A percentile compares a stretch with the other conserved stretches of the same genome.
These are phyloP conservation scores for Pyrenula massariospora DNA, from an alignment of 495 filamentous ascomycete genomes.

Conservation along the genomic window DNA sequence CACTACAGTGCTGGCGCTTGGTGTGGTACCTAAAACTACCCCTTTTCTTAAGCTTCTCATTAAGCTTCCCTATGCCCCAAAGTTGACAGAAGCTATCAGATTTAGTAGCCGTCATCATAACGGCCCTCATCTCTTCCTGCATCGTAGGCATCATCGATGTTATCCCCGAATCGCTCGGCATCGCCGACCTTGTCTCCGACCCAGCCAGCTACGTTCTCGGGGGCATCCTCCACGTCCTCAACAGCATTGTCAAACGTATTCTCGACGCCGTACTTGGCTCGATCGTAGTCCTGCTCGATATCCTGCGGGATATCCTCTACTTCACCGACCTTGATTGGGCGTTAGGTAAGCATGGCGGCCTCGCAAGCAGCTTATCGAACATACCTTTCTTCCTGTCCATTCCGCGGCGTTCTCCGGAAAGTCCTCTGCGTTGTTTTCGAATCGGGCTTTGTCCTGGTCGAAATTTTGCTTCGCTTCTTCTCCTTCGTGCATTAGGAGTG, in stretches of 20 bases:
- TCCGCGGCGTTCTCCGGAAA: conserved; percentile 26
- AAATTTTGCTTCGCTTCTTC: conserved; percentile 17
- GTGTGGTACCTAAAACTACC: too few relatives aligned
- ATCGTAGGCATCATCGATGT: conserved; percentile 26
- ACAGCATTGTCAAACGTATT: conserved; percentile 18
- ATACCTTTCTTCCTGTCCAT: conserved; percentile 25
- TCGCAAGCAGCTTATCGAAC: neutral
- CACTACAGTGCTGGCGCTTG: too few relatives aligned
- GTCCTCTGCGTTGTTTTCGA: conserved; percentile 8
- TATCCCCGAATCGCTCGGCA: conserved; percentile 26
- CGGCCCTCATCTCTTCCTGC: conserved; percentile 19
- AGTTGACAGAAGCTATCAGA: too few relatives aligned
- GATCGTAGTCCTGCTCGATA: conserved; percentile 17
- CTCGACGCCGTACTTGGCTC: conserved; percentile 16
- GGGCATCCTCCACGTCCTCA: conserved; percentile 21
- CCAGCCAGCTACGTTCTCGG: conserved; percentile 25
- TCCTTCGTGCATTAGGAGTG: conserved; percentile 33
- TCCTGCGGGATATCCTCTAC: conserved; percentile 21
- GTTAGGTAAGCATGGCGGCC: neutral
- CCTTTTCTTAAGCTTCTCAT: too few relatives aligned
- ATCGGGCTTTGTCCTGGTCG: conserved; percentile 16
- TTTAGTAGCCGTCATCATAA: conserved; percentile 2
- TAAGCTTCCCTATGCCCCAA: too few relatives aligned
- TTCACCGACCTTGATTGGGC: conserved; percentile 16
- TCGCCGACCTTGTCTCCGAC: conserved; percentile 23